Base-by-base conservation (phyloP, 306 rosid genomes). In the Boehmeria nivea region DNA sequence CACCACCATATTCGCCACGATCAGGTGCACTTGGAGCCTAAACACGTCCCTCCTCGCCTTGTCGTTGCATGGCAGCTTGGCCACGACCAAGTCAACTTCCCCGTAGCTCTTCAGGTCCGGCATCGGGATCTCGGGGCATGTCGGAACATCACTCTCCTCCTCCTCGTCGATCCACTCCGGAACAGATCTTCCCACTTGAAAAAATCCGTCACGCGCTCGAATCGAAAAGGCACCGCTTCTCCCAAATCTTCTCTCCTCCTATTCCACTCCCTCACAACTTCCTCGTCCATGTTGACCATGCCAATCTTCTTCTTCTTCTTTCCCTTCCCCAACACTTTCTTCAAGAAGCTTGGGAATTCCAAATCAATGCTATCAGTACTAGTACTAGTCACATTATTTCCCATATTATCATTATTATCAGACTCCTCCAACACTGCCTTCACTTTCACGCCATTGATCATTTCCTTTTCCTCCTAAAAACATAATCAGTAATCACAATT, bases 131-230 rank as follows among this genome's bases (percentile, higher is more conserved):
- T 87, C 96, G 0, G 99, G 99, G 25, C 99, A 91, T 0, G 82
- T 37, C 9, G 95, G 82, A 1, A 85, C 95, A 1, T 91, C 95
- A 6, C 68, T 76, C 20, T 80, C 99, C 75, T 91, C 99, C 53
- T 91, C 99, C 46, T 91, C 96, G 14, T 91, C 99, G 19, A 91
- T 78, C 95, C 96, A 91, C 67, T 91, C 99, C 0, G 99, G 55
- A 80, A 91, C 51, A 91, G 63, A 19, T 91, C 89, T 8, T 86
- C 81, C 99, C 99, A 91, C 37, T 91, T 81, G 77, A 91, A 87
- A 27, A 51, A 23, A 38, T 79, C 50, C 0, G 99, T 78, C 8
- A 81, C 96, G 57, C 28, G 76, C 20, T 91, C 83, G 9, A 87
- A 87, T 10, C 33, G 15, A 39, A 91, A 8, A 0, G 54, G 54